Evolutionary conservation across 2,329 filamentous ascomycete genomes (phyloP).

Genomic region (Xylaria sp.): DNA sequence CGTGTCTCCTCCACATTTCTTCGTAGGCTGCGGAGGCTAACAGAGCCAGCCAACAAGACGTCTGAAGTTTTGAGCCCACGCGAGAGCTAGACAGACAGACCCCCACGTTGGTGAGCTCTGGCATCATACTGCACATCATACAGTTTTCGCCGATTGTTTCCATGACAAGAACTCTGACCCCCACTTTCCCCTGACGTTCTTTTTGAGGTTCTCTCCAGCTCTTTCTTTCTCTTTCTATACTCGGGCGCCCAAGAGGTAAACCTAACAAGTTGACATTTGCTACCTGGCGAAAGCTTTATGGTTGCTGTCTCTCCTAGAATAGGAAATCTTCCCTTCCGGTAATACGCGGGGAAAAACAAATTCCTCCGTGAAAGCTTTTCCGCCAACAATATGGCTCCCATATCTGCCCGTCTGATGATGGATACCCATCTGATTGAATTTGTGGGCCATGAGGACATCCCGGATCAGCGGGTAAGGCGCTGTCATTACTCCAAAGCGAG

Average conservation of each 20-base stretch:
- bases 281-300: conserved; percentile 1
- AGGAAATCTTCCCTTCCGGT: neutral
- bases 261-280: neutral
- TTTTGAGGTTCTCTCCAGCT: neutral
- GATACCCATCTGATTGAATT: conserved; percentile 30
- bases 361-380: conserved; percentile 31
- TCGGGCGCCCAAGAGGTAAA: neutral
- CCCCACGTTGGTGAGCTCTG: conserved; percentile 27
- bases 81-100: conserved; percentile 9
- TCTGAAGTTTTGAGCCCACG: conserved; percentile 23
- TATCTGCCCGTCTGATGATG: conserved; percentile 18
- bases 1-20: conserved; percentile 26
- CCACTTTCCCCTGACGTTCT: conserved; percentile 18
- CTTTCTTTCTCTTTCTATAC: conserved; percentile 13
- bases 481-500: conserved; percentile 21
- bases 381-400: conserved; percentile 30
- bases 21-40: conserved; percentile 19
- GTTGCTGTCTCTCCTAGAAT: conserved; percentile 19
- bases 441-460: conserved; percentile 32
- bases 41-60: conserved; percentile 10
- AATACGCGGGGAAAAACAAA: conserved; percentile 10
- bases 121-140: conserved; percentile 2
- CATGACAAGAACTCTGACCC: conserved; percentile 16
- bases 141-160: conserved; percentile 33
- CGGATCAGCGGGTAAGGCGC: conserved; percentile 31